phyloP scores from a whole-genome alignment of 345 rosid genomes.

The Aquilaria yunnanensis region DNA sequence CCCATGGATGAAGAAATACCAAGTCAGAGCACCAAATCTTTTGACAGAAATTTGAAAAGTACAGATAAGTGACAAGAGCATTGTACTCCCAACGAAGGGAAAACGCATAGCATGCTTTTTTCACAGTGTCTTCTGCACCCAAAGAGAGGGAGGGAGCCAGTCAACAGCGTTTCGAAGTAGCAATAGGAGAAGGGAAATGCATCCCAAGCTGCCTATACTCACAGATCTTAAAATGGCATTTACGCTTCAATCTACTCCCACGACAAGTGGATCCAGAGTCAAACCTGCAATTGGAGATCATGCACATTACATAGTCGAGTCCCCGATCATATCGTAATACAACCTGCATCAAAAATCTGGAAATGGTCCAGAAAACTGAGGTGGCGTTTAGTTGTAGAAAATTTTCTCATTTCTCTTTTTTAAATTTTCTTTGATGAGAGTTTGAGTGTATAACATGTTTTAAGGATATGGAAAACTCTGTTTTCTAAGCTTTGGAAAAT shows the following conservation, averaged over 20 bases:
- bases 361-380: too few relatives aligned
- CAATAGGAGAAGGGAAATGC: background rate
- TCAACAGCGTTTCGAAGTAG: background rate
- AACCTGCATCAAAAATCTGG: too few relatives aligned
- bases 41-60: conserved; percentile 90
- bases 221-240: conserved; percentile 58
- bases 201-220: conserved; percentile 6
- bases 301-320: background rate
- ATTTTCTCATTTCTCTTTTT: too few relatives aligned
- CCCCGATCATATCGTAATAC: too few relatives aligned
- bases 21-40: conserved; percentile 93
- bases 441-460: too few relatives aligned
- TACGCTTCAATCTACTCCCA: conserved; percentile 80
- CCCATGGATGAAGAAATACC: conserved; percentile 93
- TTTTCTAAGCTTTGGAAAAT: too few relatives aligned
- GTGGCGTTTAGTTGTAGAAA: too few relatives aligned
- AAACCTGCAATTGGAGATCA: conserved; percentile 53
- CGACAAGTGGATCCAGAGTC: conserved; percentile 81
- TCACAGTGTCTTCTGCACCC: conserved; percentile 89
- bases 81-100: conserved; percentile 97
- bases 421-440: too few relatives aligned
- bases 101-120: conserved; percentile 99
- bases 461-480: too few relatives aligned
- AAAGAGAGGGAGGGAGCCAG: background rate
- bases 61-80: conserved; percentile 87